These are phyloP conservation scores for Halenospora varia DNA, from an alignment of 495 filamentous ascomycete genomes.

Conservation along the genomic window DNA sequence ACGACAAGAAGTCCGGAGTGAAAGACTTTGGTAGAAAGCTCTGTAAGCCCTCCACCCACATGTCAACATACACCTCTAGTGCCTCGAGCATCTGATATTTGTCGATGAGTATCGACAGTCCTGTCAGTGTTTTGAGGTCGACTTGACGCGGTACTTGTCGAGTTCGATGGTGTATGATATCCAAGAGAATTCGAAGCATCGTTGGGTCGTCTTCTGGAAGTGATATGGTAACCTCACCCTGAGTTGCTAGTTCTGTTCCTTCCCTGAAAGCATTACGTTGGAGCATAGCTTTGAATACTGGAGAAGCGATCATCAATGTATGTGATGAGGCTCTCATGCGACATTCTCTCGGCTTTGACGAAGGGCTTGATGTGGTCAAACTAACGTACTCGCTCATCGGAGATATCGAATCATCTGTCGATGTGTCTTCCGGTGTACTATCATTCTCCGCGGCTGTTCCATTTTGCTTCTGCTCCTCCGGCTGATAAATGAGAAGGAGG, in stretches of 20 bases:
- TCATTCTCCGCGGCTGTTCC: neutral
- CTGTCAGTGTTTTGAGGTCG: constrained; percentile 40
- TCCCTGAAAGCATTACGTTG: constrained; percentile 9
- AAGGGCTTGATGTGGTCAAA: neutral
- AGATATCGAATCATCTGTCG: neutral
- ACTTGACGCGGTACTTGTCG: constrained; percentile 36
- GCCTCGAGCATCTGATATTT: constrained; percentile 44
- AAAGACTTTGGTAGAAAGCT: constrained; percentile 9
- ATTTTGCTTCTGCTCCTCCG: neutral
- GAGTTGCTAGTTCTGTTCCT: neutral
- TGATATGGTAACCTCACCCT: neutral
- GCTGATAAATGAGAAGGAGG: neutral
- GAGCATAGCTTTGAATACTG: constrained; percentile 29
- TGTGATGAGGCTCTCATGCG: constrained; percentile 39
- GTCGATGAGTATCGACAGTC: constrained; percentile 48
- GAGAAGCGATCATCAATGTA: constrained; percentile 44
- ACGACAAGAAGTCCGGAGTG: constrained; percentile 31
- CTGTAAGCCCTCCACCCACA: constrained; percentile 37
- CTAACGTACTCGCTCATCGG: neutral
- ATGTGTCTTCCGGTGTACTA: neutral
- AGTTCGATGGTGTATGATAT: constrained; percentile 45
- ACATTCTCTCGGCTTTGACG: neutral
- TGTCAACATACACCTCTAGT: constrained; percentile 36
- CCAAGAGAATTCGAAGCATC: constrained; percentile 43
- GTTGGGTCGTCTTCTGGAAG: constrained; percentile 23